Evolutionary conservation across 768 basidiomycete species (phyloP).

Genomic region (Amanita polypyramis): DNA sequence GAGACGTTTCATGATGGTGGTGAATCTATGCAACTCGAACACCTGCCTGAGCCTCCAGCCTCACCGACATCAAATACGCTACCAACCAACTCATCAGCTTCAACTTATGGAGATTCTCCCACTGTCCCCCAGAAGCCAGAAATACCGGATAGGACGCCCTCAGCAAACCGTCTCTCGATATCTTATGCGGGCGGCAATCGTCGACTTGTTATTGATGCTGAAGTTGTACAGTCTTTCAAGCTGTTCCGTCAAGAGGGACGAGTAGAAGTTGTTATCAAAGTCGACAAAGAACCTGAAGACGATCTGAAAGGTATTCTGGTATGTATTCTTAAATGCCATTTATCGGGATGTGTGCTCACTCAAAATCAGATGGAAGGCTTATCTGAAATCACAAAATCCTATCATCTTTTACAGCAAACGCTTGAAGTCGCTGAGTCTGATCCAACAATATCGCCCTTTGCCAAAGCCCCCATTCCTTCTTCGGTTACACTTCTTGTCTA

Average conservation of each 20-base stretch:
- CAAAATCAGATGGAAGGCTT: slow-evolving; percentile 57
- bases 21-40: slow-evolving; percentile 25
- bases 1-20: slow-evolving; percentile 8
- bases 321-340: slow-evolving; percentile 18
- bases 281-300: slow-evolving; percentile 44
- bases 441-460: slow-evolving; percentile 65
- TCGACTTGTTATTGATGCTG: slow-evolving; percentile 82
- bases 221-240: slow-evolving; percentile 71
- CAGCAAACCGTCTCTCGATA: slow-evolving; percentile 85
- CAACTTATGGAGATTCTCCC: slow-evolving; percentile 37
- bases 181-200: slow-evolving; percentile 87
- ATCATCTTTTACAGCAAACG: slow-evolving; percentile 44
- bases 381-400: slow-evolving; percentile 62
- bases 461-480: slow-evolving; percentile 38
- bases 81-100: slow-evolving; percentile 27
- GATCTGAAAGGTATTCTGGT: slow-evolving; percentile 71
- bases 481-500: slow-evolving; percentile 60
- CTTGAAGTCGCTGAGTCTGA: slow-evolving; percentile 36
- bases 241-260: slow-evolving; percentile 76
- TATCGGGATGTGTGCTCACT: slow-evolving; percentile 9
- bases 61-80: slow-evolving; percentile 46
- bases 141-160: slow-evolving; percentile 39
- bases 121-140: slow-evolving; percentile 25
- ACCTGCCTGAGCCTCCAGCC: slow-evolving; percentile 48
- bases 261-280: slow-evolving; percentile 68